Conservation (phyloP, 306 rosid genomes). For the Quercus robur region DNA sequence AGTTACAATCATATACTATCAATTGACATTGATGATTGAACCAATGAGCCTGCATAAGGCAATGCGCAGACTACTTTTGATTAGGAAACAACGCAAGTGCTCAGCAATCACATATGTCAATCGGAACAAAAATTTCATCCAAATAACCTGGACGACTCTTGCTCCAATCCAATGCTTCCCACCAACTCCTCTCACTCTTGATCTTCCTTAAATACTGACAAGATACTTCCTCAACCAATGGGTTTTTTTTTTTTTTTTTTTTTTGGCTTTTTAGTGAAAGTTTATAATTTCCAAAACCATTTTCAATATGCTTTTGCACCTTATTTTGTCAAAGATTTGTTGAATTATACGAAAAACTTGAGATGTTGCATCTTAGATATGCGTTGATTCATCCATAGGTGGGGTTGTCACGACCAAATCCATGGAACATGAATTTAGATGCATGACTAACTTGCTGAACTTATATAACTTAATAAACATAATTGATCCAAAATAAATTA, state of each 20-base stretch:
- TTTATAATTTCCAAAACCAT: neutral
- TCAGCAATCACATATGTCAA: neutral
- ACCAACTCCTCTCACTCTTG: slow-evolving; percentile 14
- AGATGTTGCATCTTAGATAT: slow-evolving; percentile 16
- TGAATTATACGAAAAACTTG: slow-evolving; percentile 6
- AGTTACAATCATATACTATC: no score
- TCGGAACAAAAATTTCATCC: neutral
- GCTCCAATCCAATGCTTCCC: slow-evolving; percentile 4
- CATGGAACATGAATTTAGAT: no score
- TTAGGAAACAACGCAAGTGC: neutral
- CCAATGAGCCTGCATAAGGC: neutral
- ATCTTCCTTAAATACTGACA: neutral
- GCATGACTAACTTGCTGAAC: no score
- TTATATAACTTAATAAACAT: no score
- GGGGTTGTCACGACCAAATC: no score
- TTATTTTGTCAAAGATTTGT: neutral
- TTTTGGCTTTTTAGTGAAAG: neutral
- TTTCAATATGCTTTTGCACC: neutral
- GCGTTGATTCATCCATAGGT: slow-evolving; percentile 44
- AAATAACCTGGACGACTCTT: neutral
- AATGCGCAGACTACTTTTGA: neutral
- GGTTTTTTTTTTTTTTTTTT: neutral
- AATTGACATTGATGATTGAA: no score
- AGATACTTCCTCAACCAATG: neutral
- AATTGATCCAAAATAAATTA: no score